Evolutionary conservation across 83 land plant species (phyloP), one percentile per base, ranked within the genome.

Genomic region (Larix sibirica): DNA sequence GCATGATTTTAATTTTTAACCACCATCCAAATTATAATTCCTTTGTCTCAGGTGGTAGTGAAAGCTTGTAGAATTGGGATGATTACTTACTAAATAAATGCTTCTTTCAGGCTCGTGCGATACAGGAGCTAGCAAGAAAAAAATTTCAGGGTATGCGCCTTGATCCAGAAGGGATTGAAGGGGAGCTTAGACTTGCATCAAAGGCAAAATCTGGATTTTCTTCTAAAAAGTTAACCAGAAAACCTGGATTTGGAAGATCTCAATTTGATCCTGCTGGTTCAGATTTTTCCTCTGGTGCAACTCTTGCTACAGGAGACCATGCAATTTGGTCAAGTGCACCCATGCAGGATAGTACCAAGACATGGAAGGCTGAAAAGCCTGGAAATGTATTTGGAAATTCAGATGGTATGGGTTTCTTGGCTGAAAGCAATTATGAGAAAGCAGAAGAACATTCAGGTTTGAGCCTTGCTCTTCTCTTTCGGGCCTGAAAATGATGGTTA

Each of bases 101-200:
- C 26, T 59, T 78, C 33, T 28, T 80, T 3, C 84, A 96, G 98
- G 98, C 98, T 82, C 80, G 91, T 12, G 76, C 97, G 18, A 96
- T 96, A 54, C 92, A 92, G 71, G 98, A 92, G 74, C 85, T 93
- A 42, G 95, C 96, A 26, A 90, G 80, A 42, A 96, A 94, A 90
- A 84, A 87, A 47, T 94, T 94, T 86, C 87, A 92, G 63, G 86
- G 83, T 38, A 74, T 92, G 65, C 86, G 88, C 81, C 87, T 85
- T 69, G 89, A 84, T 77, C 83, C 88, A 84, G 90, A 86, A 81
- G 87, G 83, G 79, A 86, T 73, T 84, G 91, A 92, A 79, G 84
- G 80, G 56, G 91, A 91, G 54, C 50, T 84, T 1, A 91, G 83
- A 68, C 44, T 86, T 44, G 89, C 83, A 6, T 81, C 85, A 58